Evolutionary conservation across 1,139 yeast species (phyloP).

Genomic region (Candida sanyaensis): DNA sequence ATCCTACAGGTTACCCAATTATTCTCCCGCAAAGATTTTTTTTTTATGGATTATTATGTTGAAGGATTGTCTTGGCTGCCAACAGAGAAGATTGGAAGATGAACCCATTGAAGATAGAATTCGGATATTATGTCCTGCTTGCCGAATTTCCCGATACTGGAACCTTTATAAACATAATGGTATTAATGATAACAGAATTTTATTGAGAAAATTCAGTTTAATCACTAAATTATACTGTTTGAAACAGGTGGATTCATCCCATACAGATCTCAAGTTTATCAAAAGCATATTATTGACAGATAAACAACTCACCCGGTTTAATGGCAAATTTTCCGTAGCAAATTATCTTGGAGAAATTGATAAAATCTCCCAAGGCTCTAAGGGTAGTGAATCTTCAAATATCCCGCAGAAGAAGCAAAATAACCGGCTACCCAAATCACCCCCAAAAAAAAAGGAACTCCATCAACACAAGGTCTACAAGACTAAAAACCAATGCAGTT

Average conservation of each 20-base stretch:
- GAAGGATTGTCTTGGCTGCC: neutral
- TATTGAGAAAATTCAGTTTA: neutral
- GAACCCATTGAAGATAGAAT: constrained; percentile 1
- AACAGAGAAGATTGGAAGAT: neutral
- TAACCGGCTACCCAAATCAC: too few relatives aligned
- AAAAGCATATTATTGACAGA: neutral
- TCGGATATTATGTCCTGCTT: neutral
- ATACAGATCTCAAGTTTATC: neutral
- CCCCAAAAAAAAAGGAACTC: neutral
- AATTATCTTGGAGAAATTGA: constrained; percentile 1
- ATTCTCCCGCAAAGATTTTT: neutral
- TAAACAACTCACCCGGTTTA: neutral
- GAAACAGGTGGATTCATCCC: neutral
- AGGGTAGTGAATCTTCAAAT: neutral
- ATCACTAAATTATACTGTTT: neutral
- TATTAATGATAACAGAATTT: neutral
- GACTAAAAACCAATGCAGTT: neutral
- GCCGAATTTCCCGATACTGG: neutral
- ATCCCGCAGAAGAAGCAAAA: neutral
- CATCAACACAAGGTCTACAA: neutral
- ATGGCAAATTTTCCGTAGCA: neutral
- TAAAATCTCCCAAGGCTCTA: neutral
- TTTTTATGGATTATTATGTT: neutral
- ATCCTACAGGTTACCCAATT: too few relatives aligned
- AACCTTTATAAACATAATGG: neutral